Conservation (phyloP, 768 basidiomycete species). For the Serendipita sp. region DNA sequence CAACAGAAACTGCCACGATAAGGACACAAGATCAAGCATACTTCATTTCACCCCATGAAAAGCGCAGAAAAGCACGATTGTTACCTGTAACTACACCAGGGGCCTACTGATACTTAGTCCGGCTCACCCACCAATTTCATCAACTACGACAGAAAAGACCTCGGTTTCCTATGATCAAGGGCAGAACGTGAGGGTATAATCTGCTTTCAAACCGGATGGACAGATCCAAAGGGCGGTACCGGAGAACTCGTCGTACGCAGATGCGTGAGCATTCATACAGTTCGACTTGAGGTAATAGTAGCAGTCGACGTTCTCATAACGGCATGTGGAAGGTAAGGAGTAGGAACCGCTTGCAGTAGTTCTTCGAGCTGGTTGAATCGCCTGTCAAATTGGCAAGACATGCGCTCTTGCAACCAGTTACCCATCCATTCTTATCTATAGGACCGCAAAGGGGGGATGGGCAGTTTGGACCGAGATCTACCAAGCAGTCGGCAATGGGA, state of each 20-base stretch:
- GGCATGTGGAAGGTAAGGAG: conserved; percentile 39
- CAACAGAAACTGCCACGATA: too few relatives aligned
- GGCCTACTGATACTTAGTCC: too few relatives aligned
- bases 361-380: conserved; percentile 37
- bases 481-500: conserved; percentile 37
- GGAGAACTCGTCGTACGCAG: conserved; percentile 35
- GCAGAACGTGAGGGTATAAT: conserved; percentile 34
- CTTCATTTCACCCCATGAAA: too few relatives aligned
- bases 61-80: too few relatives aligned
- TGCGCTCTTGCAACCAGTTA: conserved; percentile 45
- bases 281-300: conserved; percentile 34
- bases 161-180: conserved; percentile 13
- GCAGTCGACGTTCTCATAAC: conserved; percentile 27
- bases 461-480: conserved; percentile 45
- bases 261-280: conserved; percentile 34
- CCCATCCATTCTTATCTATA: conserved; percentile 20
- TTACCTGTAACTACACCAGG: too few relatives aligned
- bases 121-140: too few relatives aligned
- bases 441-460: conserved; percentile 38
- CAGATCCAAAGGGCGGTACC: conserved; percentile 42
- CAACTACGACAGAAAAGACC: too few relatives aligned
- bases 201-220: conserved; percentile 22
- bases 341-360: conserved; percentile 47
- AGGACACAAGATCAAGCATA: too few relatives aligned
- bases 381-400: conserved; percentile 30